phyloP scores from a whole-genome alignment of 2,329 filamentous ascomycete genomes.

The Aphanoascus verrucosus region DNA sequence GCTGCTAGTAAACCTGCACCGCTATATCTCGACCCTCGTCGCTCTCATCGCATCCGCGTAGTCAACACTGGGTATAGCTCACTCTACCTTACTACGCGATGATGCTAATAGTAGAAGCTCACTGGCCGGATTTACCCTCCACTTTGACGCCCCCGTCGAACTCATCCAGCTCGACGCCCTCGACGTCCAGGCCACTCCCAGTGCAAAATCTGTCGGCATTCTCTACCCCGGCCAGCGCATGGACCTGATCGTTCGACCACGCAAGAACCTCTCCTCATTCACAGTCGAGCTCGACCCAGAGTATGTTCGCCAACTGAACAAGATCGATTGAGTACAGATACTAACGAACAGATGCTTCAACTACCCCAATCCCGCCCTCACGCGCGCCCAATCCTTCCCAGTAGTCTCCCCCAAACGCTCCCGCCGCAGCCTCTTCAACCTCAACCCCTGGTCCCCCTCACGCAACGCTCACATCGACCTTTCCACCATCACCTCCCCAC shows the following conservation, averaged over 20 bases:
- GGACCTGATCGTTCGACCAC: slow-evolving; percentile 29
- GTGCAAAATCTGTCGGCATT: slow-evolving; percentile 30
- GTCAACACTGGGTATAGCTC: slow-evolving; percentile 38
- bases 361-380: slow-evolving; percentile 36
- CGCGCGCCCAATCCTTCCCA: slow-evolving; percentile 30
- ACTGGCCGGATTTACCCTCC: slow-evolving; percentile 32
- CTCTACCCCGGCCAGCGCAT: slow-evolving; percentile 39
- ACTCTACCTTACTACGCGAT: background rate
- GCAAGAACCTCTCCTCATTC: slow-evolving; percentile 18
- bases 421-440: slow-evolving; percentile 6
- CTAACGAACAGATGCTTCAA: slow-evolving; percentile 32
- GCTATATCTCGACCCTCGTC: slow-evolving; percentile 19
- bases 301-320: slow-evolving; percentile 19
- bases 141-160: slow-evolving; percentile 24
- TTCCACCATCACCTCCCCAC: slow-evolving; percentile 20
- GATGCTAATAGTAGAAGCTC: slow-evolving; percentile 21
- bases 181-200: slow-evolving; percentile 19
- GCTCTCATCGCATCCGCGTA: slow-evolving; percentile 31
- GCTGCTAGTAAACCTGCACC: slow-evolving; percentile 20
- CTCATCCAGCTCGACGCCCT: slow-evolving; percentile 36
- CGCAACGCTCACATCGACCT: slow-evolving; percentile 21
- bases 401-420: slow-evolving; percentile 15
- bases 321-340: slow-evolving; percentile 11
- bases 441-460: background rate
- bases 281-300: slow-evolving; percentile 29